phyloP scores from a whole-genome alignment of 352 stramenopile genomes.

The Globisporangium okanoganense region DNA sequence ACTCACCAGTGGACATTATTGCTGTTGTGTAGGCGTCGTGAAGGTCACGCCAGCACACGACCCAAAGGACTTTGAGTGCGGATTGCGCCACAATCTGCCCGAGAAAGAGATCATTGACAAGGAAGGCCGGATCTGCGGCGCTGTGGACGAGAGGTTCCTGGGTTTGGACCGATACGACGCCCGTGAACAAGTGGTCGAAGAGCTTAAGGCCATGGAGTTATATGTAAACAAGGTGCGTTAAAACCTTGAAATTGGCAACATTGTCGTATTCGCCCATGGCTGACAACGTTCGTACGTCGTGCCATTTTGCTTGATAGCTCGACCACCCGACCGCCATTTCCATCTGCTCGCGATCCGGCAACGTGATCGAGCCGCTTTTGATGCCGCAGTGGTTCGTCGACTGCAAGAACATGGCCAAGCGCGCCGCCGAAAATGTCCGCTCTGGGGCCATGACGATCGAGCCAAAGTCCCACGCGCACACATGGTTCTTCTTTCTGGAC shows the following conservation, averaged over 20 bases:
- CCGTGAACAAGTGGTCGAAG: slow-evolving; percentile 85
- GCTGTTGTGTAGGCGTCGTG: slow-evolving; percentile 49
- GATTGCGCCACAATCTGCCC: slow-evolving; percentile 91
- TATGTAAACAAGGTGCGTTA: slow-evolving; percentile 91
- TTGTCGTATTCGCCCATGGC: background rate
- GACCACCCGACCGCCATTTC: slow-evolving; percentile 85
- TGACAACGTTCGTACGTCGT: background rate
- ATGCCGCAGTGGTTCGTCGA: slow-evolving; percentile 99
- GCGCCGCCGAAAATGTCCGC: slow-evolving; percentile 92
- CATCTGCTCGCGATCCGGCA: slow-evolving; percentile 96
- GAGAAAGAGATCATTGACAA: slow-evolving; percentile 74
- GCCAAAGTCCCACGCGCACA: slow-evolving; percentile 90
- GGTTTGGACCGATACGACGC: slow-evolving; percentile 96
- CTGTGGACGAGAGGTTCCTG: slow-evolving; percentile 81
- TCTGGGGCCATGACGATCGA: slow-evolving; percentile 94
- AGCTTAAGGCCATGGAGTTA: slow-evolving; percentile 86
- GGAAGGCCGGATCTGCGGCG: slow-evolving; percentile 59
- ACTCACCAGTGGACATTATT: background rate
- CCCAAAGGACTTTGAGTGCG: slow-evolving; percentile 99
- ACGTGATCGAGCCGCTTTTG: slow-evolving; percentile 98
- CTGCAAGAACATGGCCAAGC: slow-evolving; percentile 92
- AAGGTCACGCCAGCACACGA: slow-evolving; percentile 99
- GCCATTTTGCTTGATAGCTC: slow-evolving; percentile 23
- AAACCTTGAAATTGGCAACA: slow-evolving; percentile 27
- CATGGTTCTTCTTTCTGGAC: slow-evolving; percentile 98